These are phyloP conservation scores for Magnusiomyces suaveolens DNA, from an alignment of 1,139 yeast species.

Conservation along the genomic window DNA sequence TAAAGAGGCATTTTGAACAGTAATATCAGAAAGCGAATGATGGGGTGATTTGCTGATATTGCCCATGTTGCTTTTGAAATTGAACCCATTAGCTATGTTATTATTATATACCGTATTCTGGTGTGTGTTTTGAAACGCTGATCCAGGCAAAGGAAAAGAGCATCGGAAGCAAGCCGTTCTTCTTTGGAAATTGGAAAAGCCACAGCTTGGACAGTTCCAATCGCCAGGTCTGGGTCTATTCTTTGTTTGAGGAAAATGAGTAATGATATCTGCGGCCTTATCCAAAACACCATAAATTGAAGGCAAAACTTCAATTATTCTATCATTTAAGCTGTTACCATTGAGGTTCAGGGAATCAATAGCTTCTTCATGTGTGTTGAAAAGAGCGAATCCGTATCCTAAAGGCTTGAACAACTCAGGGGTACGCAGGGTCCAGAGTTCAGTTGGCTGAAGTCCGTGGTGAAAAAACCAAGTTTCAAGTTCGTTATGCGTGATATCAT, in stretches of 20 bases:
- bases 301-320: constrained; percentile 76
- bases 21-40: neutral
- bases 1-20: neutral
- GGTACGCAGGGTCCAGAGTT: constrained; percentile 76
- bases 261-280: constrained; percentile 66
- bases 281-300: constrained; percentile 71
- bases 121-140: neutral
- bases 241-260: constrained; percentile 80
- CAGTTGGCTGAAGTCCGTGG: constrained; percentile 75
- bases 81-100: constrained; percentile 2
- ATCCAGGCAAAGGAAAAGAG: constrained; percentile 58
- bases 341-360: constrained; percentile 60
- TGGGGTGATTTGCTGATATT: neutral
- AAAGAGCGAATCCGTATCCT: constrained; percentile 75
- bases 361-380: constrained; percentile 80
- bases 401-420: constrained; percentile 43
- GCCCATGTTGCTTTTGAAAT: neutral
- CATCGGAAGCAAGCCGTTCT: constrained; percentile 92
- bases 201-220: constrained; percentile 96
- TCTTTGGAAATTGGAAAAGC: constrained; percentile 88
- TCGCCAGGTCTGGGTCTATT: constrained; percentile 95
- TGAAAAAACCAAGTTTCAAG: constrained; percentile 87
- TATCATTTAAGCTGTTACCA: constrained; percentile 67
- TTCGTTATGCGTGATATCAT: constrained; percentile 83
- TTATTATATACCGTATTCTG: neutral